These are phyloP conservation scores for Globisporangium takayamanum DNA, from an alignment of 352 stramenopile genomes.

Conservation along the genomic window DNA sequence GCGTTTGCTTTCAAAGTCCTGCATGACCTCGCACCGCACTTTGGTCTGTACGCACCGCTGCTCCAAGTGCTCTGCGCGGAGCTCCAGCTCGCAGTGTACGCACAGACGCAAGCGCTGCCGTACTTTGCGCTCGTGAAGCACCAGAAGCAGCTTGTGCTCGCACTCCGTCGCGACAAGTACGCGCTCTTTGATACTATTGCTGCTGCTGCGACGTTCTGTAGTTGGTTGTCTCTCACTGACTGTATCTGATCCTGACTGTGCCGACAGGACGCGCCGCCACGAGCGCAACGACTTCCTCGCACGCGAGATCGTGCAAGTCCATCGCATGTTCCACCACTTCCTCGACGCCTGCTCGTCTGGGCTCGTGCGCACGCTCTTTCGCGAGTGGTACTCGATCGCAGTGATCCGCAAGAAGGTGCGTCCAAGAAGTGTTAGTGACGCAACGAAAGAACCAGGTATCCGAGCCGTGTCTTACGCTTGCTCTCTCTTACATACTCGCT, in stretches of 20 bases:
- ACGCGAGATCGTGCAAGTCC: constrained; percentile 50
- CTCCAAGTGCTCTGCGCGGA: constrained; percentile 39
- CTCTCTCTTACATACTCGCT: neutral
- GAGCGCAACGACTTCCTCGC: constrained; percentile 50
- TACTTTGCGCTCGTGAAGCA: constrained; percentile 69
- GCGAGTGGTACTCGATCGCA: constrained; percentile 57
- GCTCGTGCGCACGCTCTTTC: constrained; percentile 46
- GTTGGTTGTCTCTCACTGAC: no score
- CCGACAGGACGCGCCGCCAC: constrained; percentile 27
- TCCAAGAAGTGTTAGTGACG: neutral
- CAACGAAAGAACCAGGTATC: neutral
- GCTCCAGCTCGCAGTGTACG: constrained; percentile 39
- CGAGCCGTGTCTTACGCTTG: no score
- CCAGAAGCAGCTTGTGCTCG: constrained; percentile 46
- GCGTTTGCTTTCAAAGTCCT: constrained; percentile 51
- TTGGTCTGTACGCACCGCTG: constrained; percentile 41
- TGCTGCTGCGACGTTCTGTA: neutral
- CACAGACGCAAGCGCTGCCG: constrained; percentile 15
- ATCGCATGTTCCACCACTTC: constrained; percentile 45
- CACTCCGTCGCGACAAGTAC: constrained; percentile 42
- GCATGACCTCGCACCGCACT: constrained; percentile 48
- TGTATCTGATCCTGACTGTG: neutral
- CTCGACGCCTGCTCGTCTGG: constrained; percentile 39
- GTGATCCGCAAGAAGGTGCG: constrained; percentile 59
- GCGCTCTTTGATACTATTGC: neutral